phyloP scores from a whole-genome alignment of 305 asterid genomes.

The Caryopteris hybrid region DNA sequence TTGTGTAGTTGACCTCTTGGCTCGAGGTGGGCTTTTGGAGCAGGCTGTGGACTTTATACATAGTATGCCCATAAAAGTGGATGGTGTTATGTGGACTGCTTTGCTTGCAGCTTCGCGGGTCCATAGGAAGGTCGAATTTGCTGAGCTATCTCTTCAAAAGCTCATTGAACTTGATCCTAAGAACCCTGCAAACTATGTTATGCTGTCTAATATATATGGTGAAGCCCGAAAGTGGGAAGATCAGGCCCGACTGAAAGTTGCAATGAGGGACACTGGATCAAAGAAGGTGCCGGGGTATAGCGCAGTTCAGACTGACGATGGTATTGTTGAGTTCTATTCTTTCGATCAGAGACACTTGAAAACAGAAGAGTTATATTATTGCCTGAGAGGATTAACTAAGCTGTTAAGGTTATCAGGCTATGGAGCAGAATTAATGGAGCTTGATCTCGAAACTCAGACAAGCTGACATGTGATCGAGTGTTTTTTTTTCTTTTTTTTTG shows the following conservation, averaged over 20 bases:
- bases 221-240: slow-evolving; percentile 73
- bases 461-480: no score
- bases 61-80: slow-evolving; percentile 61
- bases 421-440: slow-evolving; percentile 23
- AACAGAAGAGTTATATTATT: slow-evolving; percentile 48
- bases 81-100: slow-evolving; percentile 67
- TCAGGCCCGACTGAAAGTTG: slow-evolving; percentile 55
- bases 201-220: slow-evolving; percentile 72
- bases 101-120: slow-evolving; percentile 66
- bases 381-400: slow-evolving; percentile 50
- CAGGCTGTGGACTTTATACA: slow-evolving; percentile 63
- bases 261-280: slow-evolving; percentile 59
- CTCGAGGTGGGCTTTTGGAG: slow-evolving; percentile 63
- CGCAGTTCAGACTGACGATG: slow-evolving; percentile 50
- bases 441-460: slow-evolving; percentile 22
- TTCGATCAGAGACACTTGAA: slow-evolving; percentile 63
- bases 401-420: slow-evolving; percentile 33
- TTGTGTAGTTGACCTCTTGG: slow-evolving; percentile 75
- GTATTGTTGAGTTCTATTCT: slow-evolving; percentile 53
- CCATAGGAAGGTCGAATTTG: slow-evolving; percentile 58
- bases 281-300: slow-evolving; percentile 72
- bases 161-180: slow-evolving; percentile 67
- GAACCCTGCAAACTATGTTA: slow-evolving; percentile 71
- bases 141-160: slow-evolving; percentile 56
- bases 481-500: neutral